Conservation (phyloP, 2,329 filamentous ascomycete species). For the Penicillium sp. region DNA sequence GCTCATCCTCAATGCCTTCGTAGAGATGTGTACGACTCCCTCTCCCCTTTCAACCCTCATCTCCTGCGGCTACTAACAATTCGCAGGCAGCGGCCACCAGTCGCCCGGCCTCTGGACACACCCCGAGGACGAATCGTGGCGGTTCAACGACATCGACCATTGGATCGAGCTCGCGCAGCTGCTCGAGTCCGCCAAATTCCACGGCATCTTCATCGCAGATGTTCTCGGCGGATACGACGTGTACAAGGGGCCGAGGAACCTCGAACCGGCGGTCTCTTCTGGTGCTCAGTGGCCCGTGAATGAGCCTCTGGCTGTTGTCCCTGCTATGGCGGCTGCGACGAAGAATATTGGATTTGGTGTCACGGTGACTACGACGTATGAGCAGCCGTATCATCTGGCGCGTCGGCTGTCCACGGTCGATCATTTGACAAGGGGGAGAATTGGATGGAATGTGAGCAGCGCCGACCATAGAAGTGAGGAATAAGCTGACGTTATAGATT, state of each 20-base stretch:
- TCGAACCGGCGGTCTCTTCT: constrained; percentile 64
- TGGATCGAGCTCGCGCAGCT: constrained; percentile 66
- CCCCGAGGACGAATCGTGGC: constrained; percentile 65
- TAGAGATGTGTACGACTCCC: constrained; percentile 50
- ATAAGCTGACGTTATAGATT: constrained; percentile 46
- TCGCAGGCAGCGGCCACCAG: constrained; percentile 54
- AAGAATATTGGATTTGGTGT: constrained; percentile 71
- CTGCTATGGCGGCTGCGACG: constrained; percentile 71
- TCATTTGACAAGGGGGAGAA: constrained; percentile 67
- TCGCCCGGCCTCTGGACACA: constrained; percentile 67
- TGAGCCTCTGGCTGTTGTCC: constrained; percentile 66
- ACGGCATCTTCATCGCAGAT: constrained; percentile 71
- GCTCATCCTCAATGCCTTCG: constrained; percentile 58
- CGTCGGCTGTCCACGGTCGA: constrained; percentile 69
- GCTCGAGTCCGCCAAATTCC: constrained; percentile 66
- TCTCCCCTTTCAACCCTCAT: background rate
- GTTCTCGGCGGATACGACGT: constrained; percentile 72
- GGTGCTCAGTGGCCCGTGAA: constrained; percentile 75
- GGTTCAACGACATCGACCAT: constrained; percentile 65
- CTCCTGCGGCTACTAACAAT: background rate
- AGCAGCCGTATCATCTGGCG: constrained; percentile 70
- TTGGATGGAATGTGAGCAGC: constrained; percentile 59
- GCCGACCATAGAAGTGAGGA: too few relatives aligned
- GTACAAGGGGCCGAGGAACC: constrained; percentile 65
- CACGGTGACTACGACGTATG: constrained; percentile 70